Percentiles rank a stretch among this genome's conserved stretches.
Evolutionary conservation across 345 rosid species (phyloP).

Genomic region (Eutrema heterophyllum): DNA sequence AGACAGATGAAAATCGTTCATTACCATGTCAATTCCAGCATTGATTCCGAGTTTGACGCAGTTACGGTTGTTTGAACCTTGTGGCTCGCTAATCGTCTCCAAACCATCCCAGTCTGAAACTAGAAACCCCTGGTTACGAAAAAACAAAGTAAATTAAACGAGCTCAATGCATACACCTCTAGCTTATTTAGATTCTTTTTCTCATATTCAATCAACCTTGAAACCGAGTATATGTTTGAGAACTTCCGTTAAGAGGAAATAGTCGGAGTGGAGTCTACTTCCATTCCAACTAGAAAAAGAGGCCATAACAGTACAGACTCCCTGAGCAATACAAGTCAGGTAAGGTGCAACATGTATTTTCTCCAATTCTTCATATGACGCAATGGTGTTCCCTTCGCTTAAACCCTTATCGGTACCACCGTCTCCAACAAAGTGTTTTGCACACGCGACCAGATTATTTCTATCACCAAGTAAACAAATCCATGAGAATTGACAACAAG

Average conservation of each 20-base stretch:
- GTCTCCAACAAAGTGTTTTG: constrained; percentile 96
- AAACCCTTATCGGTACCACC: constrained; percentile 73
- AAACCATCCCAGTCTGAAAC: constrained; percentile 84
- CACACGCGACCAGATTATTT: constrained; percentile 75
- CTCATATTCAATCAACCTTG: constrained; percentile 43
- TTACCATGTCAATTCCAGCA: constrained; percentile 95
- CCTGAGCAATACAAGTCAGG: constrained; percentile 62
- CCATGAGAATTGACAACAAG: constrained; percentile 10
- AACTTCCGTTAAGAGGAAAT: constrained; percentile 66
- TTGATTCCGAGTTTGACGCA: constrained; percentile 58
- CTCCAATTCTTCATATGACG: constrained; percentile 57
- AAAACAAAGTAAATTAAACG: not conserved
- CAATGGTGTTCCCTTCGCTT: constrained; percentile 72
- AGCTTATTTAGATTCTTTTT: not conserved
- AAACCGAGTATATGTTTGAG: constrained; percentile 73
- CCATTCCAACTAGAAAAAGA: constrained; percentile 92
- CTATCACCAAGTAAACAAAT: constrained; percentile 35
- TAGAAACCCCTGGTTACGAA: constrained; percentile 54
- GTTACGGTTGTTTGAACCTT: constrained; percentile 56
- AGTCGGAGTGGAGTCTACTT: constrained; percentile 54
- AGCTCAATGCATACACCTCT: not conserved
- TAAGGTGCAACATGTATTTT: constrained; percentile 72
- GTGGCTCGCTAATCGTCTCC: constrained; percentile 53
- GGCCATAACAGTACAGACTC: constrained; percentile 83
- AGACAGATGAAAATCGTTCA: not conserved